Conservation (phyloP, 1,139 yeast genomes). For the Entelexis sorbosivorans region DNA sequence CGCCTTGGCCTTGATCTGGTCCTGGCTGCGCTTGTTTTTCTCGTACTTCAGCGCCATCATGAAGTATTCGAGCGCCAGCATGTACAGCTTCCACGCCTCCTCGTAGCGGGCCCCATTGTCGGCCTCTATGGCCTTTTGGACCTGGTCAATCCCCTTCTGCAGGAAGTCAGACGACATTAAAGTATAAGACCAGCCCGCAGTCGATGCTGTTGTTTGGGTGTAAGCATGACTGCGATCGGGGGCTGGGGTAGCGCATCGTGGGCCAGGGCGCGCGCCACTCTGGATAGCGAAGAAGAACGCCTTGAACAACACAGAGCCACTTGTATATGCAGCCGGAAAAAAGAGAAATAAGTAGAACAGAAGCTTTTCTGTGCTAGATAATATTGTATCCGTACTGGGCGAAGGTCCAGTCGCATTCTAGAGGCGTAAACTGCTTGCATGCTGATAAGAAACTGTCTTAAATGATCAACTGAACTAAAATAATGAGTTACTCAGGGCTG, state of each 20-base stretch:
- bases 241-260: neutral
- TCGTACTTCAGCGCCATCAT: constrained; percentile 96
- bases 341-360: no score
- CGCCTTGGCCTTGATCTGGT: constrained; percentile 75
- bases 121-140: constrained; percentile 89
- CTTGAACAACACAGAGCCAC: no score
- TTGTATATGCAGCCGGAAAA: no score
- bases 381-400: no score
- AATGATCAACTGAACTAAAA: no score
- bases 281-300: no score
- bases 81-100: constrained; percentile 87
- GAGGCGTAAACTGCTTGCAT: no score
- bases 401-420: no score
- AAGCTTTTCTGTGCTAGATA: no score
- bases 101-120: constrained; percentile 86
- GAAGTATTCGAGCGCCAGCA: constrained; percentile 85
- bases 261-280: constrained; percentile 5
- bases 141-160: constrained; percentile 84
- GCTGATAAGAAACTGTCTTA: no score
- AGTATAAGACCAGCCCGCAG: neutral
- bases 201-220: neutral
- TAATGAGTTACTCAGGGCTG: no score
- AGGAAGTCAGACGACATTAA: constrained; percentile 57
- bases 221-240: neutral
- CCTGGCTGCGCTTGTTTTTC: constrained; percentile 80